Evolutionary conservation across 352 stramenopile genomes (phyloP).

Genomic region (Phytophthora boehmeriae): DNA sequence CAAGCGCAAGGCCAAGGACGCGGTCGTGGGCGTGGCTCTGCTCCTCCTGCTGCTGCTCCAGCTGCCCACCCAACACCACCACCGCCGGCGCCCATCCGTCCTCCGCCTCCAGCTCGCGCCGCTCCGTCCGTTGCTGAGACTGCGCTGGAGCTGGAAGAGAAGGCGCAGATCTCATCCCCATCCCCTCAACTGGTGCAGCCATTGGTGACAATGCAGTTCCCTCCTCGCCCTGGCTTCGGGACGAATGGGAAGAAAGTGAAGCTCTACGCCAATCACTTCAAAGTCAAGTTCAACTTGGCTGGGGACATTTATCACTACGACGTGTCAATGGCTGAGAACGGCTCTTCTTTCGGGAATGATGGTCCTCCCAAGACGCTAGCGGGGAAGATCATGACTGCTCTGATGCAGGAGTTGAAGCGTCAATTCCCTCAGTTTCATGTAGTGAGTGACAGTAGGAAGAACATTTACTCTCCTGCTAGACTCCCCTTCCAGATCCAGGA

Average conservation of each 20-base stretch:
- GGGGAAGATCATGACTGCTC: conserved; percentile 56
- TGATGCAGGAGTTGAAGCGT: conserved; percentile 44
- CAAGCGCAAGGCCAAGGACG: conserved; percentile 8
- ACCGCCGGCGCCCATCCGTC: neutral
- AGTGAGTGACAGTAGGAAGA: conserved; percentile 62
- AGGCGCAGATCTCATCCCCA: conserved; percentile 26
- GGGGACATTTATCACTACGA: conserved; percentile 82
- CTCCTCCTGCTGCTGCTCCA: neutral
- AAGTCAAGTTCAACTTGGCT: conserved; percentile 49
- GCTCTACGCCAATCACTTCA: conserved; percentile 72
- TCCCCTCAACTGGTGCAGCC: conserved; percentile 38
- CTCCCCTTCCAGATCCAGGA: conserved; percentile 53
- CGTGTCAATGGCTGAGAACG: conserved; percentile 53
- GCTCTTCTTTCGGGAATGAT: conserved; percentile 45
- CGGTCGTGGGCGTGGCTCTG: neutral
- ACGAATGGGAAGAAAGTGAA: conserved; percentile 41
- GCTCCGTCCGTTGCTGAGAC: conserved; percentile 14
- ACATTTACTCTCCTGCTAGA: conserved; percentile 51
- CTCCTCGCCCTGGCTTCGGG: conserved; percentile 64
- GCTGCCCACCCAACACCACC: neutral
- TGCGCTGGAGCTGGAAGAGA: conserved; percentile 44
- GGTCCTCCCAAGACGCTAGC: conserved; percentile 62
- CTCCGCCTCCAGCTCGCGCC: conserved; percentile 15
- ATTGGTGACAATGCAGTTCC: conserved; percentile 49
- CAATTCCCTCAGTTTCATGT: conserved; percentile 44